Evolutionary conservation across 2,329 filamentous ascomycete species (phyloP).

Genomic region (Calonectria henricotiae): DNA sequence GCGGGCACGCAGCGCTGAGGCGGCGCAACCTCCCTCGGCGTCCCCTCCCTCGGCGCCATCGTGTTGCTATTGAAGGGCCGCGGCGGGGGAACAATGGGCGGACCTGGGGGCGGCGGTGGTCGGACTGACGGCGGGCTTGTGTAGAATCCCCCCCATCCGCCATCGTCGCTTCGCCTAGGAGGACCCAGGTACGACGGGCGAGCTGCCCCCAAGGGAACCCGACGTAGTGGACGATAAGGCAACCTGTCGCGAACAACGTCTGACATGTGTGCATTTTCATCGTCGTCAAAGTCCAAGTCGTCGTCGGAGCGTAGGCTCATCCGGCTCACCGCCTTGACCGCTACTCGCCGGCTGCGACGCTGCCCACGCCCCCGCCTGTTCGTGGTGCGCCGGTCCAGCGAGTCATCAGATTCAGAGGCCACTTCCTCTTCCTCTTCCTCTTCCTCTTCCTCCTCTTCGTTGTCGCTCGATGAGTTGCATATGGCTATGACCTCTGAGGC

Average conservation of each 20-base stretch:
- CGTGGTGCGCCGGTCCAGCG: slow-evolving; percentile 32
- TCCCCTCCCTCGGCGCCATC: not conserved
- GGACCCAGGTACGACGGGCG: slow-evolving; percentile 20
- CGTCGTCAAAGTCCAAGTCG: slow-evolving; percentile 18
- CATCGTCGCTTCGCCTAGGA: not conserved
- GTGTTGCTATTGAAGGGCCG: not conserved
- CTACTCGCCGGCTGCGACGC: slow-evolving; percentile 38
- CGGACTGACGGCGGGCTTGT: slow-evolving; percentile 18
- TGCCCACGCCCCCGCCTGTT: slow-evolving; percentile 38
- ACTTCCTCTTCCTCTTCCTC: slow-evolving; percentile 43
- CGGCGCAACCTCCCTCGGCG: slow-evolving; percentile 1
- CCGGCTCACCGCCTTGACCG: slow-evolving; percentile 37
- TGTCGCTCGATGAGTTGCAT: slow-evolving; percentile 43
- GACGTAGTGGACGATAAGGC: slow-evolving; percentile 11
- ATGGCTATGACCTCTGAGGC: slow-evolving; percentile 45
- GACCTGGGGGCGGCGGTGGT: slow-evolving; percentile 24
- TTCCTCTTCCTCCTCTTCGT: slow-evolving; percentile 24
- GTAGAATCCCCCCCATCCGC: slow-evolving; percentile 1
- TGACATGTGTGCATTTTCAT: slow-evolving; percentile 12
- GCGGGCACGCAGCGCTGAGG: slow-evolving; percentile 40
- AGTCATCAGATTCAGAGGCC: slow-evolving; percentile 48
- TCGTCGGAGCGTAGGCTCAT: slow-evolving; percentile 36
- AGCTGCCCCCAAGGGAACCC: slow-evolving; percentile 12
- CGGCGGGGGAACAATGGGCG: not conserved
- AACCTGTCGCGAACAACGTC: slow-evolving; percentile 3